Evolutionary conservation across 2,329 filamentous ascomycete genomes (phyloP).

Genomic region (Penicillium hordei): DNA sequence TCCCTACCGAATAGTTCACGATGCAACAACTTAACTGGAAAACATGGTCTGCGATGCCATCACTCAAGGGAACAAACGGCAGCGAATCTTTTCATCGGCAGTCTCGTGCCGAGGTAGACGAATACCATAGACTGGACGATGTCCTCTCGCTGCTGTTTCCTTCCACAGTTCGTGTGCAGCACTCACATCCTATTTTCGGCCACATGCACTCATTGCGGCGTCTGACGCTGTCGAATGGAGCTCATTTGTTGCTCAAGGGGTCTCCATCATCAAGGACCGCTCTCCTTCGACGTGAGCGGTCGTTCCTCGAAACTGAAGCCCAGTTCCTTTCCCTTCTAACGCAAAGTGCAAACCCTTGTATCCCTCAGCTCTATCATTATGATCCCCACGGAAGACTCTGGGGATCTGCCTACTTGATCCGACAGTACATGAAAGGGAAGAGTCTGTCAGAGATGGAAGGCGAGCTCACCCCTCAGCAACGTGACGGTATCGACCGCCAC

Average conservation of each 20-base stretch:
- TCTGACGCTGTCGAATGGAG: conserved; percentile 41
- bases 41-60: conserved; percentile 10
- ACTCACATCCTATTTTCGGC: conserved; percentile 24
- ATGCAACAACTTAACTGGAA: conserved; percentile 12
- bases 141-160: conserved; percentile 36
- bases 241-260: conserved; percentile 40
- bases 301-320: conserved; percentile 43
- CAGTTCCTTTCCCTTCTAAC: conserved; percentile 39
- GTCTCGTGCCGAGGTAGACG: conserved; percentile 11
- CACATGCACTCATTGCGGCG: conserved; percentile 40
- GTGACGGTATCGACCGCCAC: conserved; percentile 36
- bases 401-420: conserved; percentile 39
- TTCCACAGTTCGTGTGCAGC: conserved; percentile 30
- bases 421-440: conserved; percentile 37
- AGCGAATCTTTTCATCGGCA: conserved; percentile 1
- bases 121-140: conserved; percentile 28
- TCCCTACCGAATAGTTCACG: not conserved
- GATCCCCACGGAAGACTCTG: conserved; percentile 30
- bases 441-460: conserved; percentile 34
- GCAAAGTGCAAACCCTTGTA: conserved; percentile 33
- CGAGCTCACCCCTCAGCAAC: conserved; percentile 31
- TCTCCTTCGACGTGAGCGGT: conserved; percentile 43
- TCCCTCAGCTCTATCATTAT: conserved; percentile 42
- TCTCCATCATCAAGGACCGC: conserved; percentile 35
- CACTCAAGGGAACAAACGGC: conserved; percentile 6